phyloP scores from a whole-genome alignment of 768 basidiomycete genomes.

The Chalciporus pseudorubinellus region DNA sequence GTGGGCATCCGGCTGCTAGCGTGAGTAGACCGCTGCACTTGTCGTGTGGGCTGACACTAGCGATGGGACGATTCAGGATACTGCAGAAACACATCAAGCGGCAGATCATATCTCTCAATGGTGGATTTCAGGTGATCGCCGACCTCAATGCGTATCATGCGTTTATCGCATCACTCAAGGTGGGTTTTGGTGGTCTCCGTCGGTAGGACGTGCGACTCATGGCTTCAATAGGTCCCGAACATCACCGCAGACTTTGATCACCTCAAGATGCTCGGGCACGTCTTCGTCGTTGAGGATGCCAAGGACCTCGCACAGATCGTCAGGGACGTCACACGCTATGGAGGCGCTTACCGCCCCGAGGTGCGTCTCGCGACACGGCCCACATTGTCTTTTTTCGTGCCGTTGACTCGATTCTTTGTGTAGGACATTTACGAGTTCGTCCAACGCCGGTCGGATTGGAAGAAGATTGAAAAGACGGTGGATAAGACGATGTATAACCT shows the following conservation, averaged over 20 bases:
- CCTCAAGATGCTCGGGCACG: slow-evolving; percentile 96
- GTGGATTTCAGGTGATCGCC: slow-evolving; percentile 94
- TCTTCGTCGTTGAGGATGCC: slow-evolving; percentile 93
- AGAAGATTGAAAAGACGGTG: slow-evolving; percentile 95
- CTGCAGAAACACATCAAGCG: slow-evolving; percentile 95
- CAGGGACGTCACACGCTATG: slow-evolving; percentile 91
- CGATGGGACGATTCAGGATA: slow-evolving; percentile 67
- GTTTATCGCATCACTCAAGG: slow-evolving; percentile 86
- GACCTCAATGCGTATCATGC: slow-evolving; percentile 92
- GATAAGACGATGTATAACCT: slow-evolving; percentile 94
- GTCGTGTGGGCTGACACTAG: too few relatives aligned
- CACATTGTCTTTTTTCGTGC: background rate
- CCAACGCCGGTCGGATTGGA: slow-evolving; percentile 94
- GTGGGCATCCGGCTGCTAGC: slow-evolving; percentile 86
- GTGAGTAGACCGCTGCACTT: too few relatives aligned
- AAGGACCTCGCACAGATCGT: slow-evolving; percentile 97
- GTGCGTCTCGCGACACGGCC: slow-evolving; percentile 37
- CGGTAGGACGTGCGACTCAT: too few relatives aligned
- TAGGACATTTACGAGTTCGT: slow-evolving; percentile 96
- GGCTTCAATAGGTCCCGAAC: slow-evolving; percentile 76
- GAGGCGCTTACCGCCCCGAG: slow-evolving; percentile 92
- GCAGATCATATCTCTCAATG: slow-evolving; percentile 91
- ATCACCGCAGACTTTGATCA: slow-evolving; percentile 89
- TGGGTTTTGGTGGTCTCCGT: slow-evolving; percentile 25
- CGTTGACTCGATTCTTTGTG: background rate